These are phyloP conservation scores for Tephrocybe sp. DNA, from an alignment of 768 basidiomycete species.

Conservation along the genomic window DNA sequence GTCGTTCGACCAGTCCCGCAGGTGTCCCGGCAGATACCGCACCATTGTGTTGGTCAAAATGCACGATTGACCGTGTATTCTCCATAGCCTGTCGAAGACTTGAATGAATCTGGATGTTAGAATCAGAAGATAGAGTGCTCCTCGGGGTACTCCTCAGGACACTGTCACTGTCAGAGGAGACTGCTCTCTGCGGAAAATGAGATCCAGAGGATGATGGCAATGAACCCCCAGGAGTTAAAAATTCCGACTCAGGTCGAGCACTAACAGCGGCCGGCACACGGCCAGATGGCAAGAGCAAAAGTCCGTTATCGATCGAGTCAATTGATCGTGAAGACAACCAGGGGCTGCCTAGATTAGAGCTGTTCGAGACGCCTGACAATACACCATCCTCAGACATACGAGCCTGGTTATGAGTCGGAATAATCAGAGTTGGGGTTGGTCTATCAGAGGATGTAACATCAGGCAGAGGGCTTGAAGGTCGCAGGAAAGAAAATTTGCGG, in stretches of 20 bases:
- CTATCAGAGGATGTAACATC: not conserved
- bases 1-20: slow-evolving; percentile 40
- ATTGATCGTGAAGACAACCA: not conserved
- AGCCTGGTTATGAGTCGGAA: not conserved
- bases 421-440: not conserved
- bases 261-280: too few species aligned
- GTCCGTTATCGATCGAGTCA: not conserved
- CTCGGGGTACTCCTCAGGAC: too few species aligned
- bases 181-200: not conserved
- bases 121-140: slow-evolving; percentile 6
- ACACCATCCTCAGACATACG: not conserved
- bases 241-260: too few species aligned
- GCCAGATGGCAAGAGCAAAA: not conserved
- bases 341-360: not conserved
- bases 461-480: not conserved
- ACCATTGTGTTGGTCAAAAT: slow-evolving; percentile 23
- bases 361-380: not conserved
- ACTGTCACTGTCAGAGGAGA: not conserved
- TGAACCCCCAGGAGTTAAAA: too few species aligned
- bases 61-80: slow-evolving; percentile 25
- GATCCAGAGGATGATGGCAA: not conserved
- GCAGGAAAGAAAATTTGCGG: not conserved
- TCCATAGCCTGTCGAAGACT: slow-evolving; percentile 24
- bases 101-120: slow-evolving; percentile 17
- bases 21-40: slow-evolving; percentile 39